Percentiles rank a stretch among this genome's conserved stretches.
Evolutionary conservation across 73 alveolate genomes (phyloP).

Genomic region (Durusdinium trenchii): DNA sequence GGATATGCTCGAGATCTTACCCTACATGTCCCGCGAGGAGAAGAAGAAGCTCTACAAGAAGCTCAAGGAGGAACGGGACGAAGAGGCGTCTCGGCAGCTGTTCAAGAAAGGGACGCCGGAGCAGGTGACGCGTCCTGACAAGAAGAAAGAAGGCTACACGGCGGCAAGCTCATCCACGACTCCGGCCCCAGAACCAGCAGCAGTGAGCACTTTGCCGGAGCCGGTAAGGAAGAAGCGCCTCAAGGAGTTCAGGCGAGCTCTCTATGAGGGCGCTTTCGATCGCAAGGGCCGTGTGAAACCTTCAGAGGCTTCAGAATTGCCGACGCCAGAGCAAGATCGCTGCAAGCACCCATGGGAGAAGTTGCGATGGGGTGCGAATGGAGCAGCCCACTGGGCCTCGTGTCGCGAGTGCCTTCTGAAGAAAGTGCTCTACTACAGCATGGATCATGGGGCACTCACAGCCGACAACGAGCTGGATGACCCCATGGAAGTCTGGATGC

Average conservation of each 20-base stretch:
- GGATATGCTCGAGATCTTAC: background rate
- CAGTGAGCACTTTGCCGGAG: background rate
- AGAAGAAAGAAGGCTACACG: no score
- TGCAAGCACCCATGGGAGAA: background rate
- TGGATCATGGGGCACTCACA: background rate
- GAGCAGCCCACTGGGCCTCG: background rate
- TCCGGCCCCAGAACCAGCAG: background rate
- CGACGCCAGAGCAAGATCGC: background rate
- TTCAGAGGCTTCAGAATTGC: background rate
- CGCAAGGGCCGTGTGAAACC: background rate
- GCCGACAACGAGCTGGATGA: background rate
- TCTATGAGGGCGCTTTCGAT: background rate
- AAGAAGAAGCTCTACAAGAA: background rate
- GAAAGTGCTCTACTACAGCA: slow-evolving; percentile 11
- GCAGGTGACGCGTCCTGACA: no score
- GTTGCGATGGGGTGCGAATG: background rate
- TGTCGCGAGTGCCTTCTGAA: background rate
- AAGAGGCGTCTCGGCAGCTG: no score
- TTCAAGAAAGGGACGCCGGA: no score
- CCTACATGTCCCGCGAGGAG: background rate
- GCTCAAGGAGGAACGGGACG: background rate
- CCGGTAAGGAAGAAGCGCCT: slow-evolving; percentile 13
- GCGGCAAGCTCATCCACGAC: background rate
- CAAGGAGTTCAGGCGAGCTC: background rate
- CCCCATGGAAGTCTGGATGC: background rate